Percentiles rank a stretch among this genome's conserved stretches.
These are phyloP conservation scores for Xylariaceae sp. DNA, from an alignment of 2,329 filamentous ascomycete genomes.

Conservation along the genomic window DNA sequence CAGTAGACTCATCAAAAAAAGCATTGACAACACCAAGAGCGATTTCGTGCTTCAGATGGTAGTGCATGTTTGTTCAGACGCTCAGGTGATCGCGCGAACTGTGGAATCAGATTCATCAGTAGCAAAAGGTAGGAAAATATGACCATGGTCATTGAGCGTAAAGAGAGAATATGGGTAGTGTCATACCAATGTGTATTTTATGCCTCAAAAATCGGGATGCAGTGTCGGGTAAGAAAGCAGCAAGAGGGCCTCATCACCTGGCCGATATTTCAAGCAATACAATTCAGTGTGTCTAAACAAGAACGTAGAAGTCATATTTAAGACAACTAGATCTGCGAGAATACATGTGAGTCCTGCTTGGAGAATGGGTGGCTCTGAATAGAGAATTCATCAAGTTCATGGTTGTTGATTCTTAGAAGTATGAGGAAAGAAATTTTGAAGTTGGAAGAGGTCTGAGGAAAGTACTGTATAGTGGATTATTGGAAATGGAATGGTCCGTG, in stretches of 20 bases:
- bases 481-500: conserved; percentile 7
- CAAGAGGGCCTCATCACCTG: neutral
- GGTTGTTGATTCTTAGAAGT: neutral
- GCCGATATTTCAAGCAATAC: neutral
- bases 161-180: neutral
- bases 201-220: neutral
- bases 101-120: conserved; percentile 61
- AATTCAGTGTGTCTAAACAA: neutral
- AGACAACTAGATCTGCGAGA: neutral
- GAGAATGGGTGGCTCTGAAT: neutral
- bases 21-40: conserved; percentile 19
- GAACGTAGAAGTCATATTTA: neutral
- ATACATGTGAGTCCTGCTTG: neutral
- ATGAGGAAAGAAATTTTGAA: neutral
- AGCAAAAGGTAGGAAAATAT: conserved; percentile 33
- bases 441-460: neutral
- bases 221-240: neutral
- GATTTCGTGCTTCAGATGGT: conserved; percentile 65
- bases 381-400: neutral
- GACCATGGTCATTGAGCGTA: conserved; percentile 1
- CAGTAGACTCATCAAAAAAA: conserved; percentile 16
- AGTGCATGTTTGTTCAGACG: conserved; percentile 72
- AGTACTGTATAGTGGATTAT: neutral
- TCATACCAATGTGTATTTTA: conserved; percentile 12
- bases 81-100: conserved; percentile 65